A percentile compares a stretch with the other conserved stretches of the same genome.
phyloP scores from a whole-genome alignment of 2,329 filamentous ascomycete genomes.

The Didymosphaeria variabile region DNA sequence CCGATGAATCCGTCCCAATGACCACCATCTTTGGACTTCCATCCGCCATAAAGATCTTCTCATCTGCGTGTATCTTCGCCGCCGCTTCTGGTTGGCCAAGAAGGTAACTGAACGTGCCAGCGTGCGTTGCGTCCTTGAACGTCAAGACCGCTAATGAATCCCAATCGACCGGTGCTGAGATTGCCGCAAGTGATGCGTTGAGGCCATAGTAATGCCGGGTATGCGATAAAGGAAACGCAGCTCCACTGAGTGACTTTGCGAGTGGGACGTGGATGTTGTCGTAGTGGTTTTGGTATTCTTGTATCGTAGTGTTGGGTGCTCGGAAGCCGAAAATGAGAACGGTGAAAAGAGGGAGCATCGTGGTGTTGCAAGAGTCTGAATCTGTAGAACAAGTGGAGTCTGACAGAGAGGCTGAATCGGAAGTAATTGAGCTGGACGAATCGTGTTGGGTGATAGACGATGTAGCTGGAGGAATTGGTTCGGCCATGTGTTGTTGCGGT shows the following conservation, averaged over 20 bases:
- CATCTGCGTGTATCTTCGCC: constrained; percentile 12
- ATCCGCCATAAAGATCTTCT: constrained; percentile 10
- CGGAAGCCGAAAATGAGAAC: constrained; percentile 19
- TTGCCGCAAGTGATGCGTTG: constrained; percentile 10
- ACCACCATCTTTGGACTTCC: constrained; percentile 15
- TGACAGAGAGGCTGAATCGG: neutral
- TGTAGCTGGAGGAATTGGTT: neutral
- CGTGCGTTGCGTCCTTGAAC: constrained; percentile 9
- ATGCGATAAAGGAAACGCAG: constrained; percentile 17
- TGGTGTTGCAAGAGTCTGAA: neutral
- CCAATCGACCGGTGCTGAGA: constrained; percentile 10
- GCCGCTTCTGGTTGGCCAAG: constrained; percentile 8
- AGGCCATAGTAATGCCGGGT: constrained; percentile 19
- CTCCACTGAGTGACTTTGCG: constrained; percentile 17
- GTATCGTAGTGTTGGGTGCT: constrained; percentile 13
- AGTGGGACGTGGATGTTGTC: constrained; percentile 22
- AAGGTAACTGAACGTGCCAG: constrained; percentile 3
- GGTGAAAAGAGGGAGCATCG: constrained; percentile 11
- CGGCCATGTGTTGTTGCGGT: neutral
- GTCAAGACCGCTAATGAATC: constrained; percentile 15
- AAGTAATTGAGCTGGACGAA: neutral
- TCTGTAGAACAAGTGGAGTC: neutral
- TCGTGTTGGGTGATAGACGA: neutral
- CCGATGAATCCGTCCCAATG: constrained; percentile 5
- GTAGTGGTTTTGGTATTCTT: constrained; percentile 20